Conservation (phyloP, 2,329 filamentous ascomycete genomes). For the Aspergillus vadensis region DNA sequence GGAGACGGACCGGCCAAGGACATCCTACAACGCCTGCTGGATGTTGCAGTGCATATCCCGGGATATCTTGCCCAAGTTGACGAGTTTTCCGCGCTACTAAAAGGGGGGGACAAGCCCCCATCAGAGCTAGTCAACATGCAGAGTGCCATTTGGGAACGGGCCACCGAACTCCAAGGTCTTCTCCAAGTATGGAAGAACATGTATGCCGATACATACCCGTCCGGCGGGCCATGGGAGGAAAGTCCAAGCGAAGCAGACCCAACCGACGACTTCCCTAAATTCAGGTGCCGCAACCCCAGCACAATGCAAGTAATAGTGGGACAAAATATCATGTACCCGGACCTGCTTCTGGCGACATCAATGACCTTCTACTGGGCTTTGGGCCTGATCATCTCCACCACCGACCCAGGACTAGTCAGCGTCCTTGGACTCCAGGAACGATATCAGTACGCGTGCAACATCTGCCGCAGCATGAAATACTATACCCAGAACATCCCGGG, state of each 20-base stretch:
- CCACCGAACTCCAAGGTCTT: constrained; percentile 21
- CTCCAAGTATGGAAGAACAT: constrained; percentile 26
- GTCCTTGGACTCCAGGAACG: constrained; percentile 27
- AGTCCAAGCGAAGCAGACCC: neutral
- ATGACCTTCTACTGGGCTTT: constrained; percentile 32
- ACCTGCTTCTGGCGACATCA: constrained; percentile 26
- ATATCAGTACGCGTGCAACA: constrained; percentile 32
- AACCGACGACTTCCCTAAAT: constrained; percentile 22
- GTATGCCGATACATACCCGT: constrained; percentile 20
- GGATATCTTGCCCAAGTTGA: constrained; percentile 26
- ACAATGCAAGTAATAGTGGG: constrained; percentile 23
- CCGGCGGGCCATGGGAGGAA: constrained; percentile 21
- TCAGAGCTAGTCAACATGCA: constrained; percentile 20
- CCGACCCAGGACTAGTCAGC: constrained; percentile 24
- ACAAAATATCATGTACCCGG: constrained; percentile 26
- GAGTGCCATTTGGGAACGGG: constrained; percentile 22
- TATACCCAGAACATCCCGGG: constrained; percentile 30
- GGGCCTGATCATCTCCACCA: constrained; percentile 26
- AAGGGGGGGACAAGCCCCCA: constrained; percentile 1
- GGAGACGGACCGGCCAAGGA: constrained; percentile 23
- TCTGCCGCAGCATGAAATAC: constrained; percentile 35
- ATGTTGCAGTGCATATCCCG: constrained; percentile 30
- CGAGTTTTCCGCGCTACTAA: constrained; percentile 18
- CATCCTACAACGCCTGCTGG: constrained; percentile 27
- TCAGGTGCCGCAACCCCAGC: constrained; percentile 24